Evolutionary conservation across 371 early-diverging fungal species (phyloP), one percentile per base, ranked within the genome.

Genomic region (Lichtheimia ramosa): DNA sequence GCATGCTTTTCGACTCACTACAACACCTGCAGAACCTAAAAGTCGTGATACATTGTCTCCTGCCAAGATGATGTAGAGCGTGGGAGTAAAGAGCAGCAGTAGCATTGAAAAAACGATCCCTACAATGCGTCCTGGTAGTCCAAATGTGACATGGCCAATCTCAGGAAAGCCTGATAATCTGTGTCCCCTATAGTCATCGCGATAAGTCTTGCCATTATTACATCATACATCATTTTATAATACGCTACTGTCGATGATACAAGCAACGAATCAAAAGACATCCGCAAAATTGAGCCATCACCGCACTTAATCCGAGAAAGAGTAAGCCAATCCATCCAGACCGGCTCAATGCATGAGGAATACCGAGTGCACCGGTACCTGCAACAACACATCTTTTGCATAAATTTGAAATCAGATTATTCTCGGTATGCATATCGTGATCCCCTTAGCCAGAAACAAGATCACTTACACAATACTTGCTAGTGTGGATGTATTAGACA

Each of bases 291-390:
- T 85, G 74, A 24, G 89, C 83, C 55, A 90, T 86, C 16, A 79
- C 61, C 5, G 87, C 88, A 8, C 87, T 83, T 14, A 92, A 73
- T 2, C 83, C 61, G 18, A 94, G 75, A 60, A 92, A 75, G 13
- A 82, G 16, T 10, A 89, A 55, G 10, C 87, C 88, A 12, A 87
- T 59, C 94, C 94, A 94, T 7, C 93, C 93, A 28, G 88, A 83
- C 43, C 86, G 82, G 27, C 80, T 83, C 20, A 93, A 70, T 10
- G 91, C 88, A 56, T 84, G 88, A 8, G 93, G 91, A 14, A 94
- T 76, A 56, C 91, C 91, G 16, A 92, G 79, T 18, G 89, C 83
- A 15, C 94, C 94, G 7, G 87, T 86, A 25, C 93, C 93, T 3
- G 91, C 90, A n/a, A 90, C 83, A 2, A 91, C 88, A 69, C 91